phyloP scores from a whole-genome alignment of 192 early-diverging fungal genomes.

The Spizellomyces sp. region DNA sequence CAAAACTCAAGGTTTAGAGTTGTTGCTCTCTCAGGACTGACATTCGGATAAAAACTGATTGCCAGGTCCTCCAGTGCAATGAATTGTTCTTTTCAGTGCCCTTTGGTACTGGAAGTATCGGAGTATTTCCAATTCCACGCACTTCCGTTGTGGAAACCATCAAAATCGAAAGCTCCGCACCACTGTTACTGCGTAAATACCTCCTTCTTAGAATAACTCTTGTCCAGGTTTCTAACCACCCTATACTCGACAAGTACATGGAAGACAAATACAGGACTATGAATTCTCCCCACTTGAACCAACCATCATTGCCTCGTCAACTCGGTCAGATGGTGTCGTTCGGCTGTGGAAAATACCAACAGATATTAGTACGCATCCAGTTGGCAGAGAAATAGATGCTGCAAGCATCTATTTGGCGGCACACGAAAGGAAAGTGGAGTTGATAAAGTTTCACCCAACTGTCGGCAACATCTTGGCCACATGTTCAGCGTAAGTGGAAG shows the following conservation, averaged over 20 bases:
- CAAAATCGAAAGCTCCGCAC: slow-evolving; percentile 8
- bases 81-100: slow-evolving; percentile 27
- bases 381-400: slow-evolving; percentile 19
- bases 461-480: slow-evolving; percentile 26
- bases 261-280: slow-evolving; percentile 33
- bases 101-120: slow-evolving; percentile 11
- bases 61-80: slow-evolving; percentile 7
- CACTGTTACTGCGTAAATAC: slow-evolving; percentile 23
- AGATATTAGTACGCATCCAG: slow-evolving; percentile 8
- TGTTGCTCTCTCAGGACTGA: not conserved
- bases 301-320: slow-evolving; percentile 11
- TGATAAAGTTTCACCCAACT: slow-evolving; percentile 31
- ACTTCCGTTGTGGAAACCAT: slow-evolving; percentile 3
- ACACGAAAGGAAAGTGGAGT: slow-evolving; percentile 39
- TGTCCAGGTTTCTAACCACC: not conserved
- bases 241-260: slow-evolving; percentile 11
- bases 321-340: slow-evolving; percentile 26
- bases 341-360: slow-evolving; percentile 35
- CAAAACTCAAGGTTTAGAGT: slow-evolving; percentile 28
- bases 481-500: slow-evolving; percentile 12
- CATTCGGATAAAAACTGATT: not conserved
- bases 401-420: slow-evolving; percentile 33
- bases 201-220: not conserved
- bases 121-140: slow-evolving; percentile 26
- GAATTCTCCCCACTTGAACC: slow-evolving; percentile 16